A percentile compares a stretch with the other conserved stretches of the same genome.
phyloP scores from a whole-genome alignment of 2,329 filamentous ascomycete species.

The Daldinia sp. region DNA sequence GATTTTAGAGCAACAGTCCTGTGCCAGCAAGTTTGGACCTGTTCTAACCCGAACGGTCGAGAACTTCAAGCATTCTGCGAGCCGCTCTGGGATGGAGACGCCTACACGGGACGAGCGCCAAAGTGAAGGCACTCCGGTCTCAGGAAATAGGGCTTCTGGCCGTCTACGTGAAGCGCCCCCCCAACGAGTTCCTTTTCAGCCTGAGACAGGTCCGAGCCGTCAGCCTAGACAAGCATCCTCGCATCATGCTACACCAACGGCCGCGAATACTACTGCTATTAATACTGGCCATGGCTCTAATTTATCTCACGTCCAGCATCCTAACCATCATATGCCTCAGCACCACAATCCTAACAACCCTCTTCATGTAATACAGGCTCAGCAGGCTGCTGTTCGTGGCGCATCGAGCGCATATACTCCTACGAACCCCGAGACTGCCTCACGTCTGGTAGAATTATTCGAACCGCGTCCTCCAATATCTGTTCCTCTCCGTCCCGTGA shows the following conservation, averaged over 20 bases:
- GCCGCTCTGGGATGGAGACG: constrained; percentile 69
- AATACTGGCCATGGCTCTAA: constrained; percentile 45
- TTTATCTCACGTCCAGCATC: constrained; percentile 41
- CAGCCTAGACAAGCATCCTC: constrained; percentile 70
- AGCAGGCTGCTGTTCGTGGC: constrained; percentile 51
- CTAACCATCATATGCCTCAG: constrained; percentile 46
- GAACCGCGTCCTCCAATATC: constrained; percentile 74
- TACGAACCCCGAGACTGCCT: constrained; percentile 67
- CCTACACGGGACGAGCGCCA: constrained; percentile 72
- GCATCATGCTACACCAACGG: constrained; percentile 54
- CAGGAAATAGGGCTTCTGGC: constrained; percentile 69
- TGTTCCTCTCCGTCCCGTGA: constrained; percentile 77
- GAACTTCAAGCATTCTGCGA: constrained; percentile 71
- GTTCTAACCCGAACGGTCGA: constrained; percentile 83
- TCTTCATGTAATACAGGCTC: constrained; percentile 50
- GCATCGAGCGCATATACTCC: constrained; percentile 63
- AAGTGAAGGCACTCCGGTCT: constrained; percentile 61
- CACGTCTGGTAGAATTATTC: constrained; percentile 74
- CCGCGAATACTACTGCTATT: constrained; percentile 18
- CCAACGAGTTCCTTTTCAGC: constrained; percentile 86
- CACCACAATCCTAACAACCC: constrained; percentile 50
- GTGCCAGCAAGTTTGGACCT: constrained; percentile 85
- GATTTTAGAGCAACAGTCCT: constrained; percentile 80
- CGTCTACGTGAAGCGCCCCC: constrained; percentile 85
- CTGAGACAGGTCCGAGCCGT: constrained; percentile 76